These are phyloP conservation scores for Adenanthera pavonina DNA, from an alignment of 306 rosid genomes.

Conservation along the genomic window DNA sequence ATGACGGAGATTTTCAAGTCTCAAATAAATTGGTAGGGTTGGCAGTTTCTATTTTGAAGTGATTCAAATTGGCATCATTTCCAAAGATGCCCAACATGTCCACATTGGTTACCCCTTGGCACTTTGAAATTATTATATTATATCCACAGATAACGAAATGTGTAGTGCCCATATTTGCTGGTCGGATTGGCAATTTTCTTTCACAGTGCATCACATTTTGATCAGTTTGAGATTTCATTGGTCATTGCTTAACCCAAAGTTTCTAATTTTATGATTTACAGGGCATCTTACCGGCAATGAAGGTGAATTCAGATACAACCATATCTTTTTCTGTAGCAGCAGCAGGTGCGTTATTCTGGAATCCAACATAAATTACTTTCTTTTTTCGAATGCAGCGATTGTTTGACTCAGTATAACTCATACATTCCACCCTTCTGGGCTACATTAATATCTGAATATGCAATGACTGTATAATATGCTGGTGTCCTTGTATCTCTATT, in stretches of 20 bases:
- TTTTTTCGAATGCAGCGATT: background rate
- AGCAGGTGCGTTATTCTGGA: background rate
- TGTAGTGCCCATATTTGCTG: background rate
- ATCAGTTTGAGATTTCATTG: background rate
- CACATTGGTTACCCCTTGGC: background rate
- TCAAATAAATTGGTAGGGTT: background rate
- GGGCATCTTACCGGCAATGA: background rate
- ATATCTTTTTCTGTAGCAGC: background rate
- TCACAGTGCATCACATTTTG: background rate
- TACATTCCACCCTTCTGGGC: constrained; percentile 16
- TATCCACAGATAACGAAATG: background rate
- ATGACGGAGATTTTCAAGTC: background rate
- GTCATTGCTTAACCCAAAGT: background rate
- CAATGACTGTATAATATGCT: background rate
- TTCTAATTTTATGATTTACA: background rate
- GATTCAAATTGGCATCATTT: constrained; percentile 14
- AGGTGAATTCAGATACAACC: constrained; percentile 1
- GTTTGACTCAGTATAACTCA: background rate
- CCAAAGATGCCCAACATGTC: constrained; percentile 1
- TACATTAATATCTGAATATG: background rate
- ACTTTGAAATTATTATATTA: background rate
- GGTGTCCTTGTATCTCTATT: background rate
- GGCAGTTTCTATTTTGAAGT: constrained; percentile 13
- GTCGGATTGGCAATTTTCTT: constrained; percentile 3
- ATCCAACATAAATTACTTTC: background rate